Conservation (phyloP, 106 monocot genomes). For the Narthecium ossifragum region DNA sequence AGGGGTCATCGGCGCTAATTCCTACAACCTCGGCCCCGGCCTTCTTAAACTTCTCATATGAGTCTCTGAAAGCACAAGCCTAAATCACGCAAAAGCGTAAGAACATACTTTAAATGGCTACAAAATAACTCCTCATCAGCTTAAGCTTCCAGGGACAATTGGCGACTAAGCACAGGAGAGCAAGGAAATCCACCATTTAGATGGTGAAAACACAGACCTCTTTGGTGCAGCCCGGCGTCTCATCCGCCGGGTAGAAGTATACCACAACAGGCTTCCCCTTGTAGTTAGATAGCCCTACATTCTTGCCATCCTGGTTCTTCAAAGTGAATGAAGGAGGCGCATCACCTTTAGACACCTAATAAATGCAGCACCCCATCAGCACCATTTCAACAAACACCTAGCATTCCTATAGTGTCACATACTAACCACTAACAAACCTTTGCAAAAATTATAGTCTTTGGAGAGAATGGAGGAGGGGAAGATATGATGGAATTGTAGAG, state of each 20-base stretch:
- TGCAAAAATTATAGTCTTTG: conserved; percentile 28
- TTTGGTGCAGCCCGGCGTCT: conserved; percentile 93
- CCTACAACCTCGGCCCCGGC: conserved; percentile 94
- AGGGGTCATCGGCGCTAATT: conserved; percentile 81
- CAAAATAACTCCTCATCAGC: too few relatives aligned
- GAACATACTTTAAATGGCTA: not conserved
- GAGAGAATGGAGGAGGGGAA: not conserved
- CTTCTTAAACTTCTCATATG: conserved; percentile 98
- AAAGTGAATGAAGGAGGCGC: conserved; percentile 58
- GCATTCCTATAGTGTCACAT: too few relatives aligned
- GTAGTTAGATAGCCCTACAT: conserved; percentile 54
- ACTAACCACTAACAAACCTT: conserved; percentile 25
- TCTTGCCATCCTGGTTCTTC: conserved; percentile 85
- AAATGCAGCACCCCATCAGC: not conserved
- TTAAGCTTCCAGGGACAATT: too few relatives aligned
- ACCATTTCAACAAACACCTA: not conserved
- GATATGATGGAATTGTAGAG: not conserved
- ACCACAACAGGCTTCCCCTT: conserved; percentile 91
- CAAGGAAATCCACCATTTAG: too few relatives aligned
- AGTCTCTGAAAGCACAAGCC: conserved; percentile 98
- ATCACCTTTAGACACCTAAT: conserved; percentile 64
- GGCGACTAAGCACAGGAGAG: too few relatives aligned
- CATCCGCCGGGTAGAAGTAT: conserved; percentile 98
- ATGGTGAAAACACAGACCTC: conserved; percentile 48
- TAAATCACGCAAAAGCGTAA: conserved; percentile 9